Percentiles rank a stretch among this genome's conserved stretches.
phyloP scores from a whole-genome alignment of 345 rosid genomes.

The Barbarea vulgaris region DNA sequence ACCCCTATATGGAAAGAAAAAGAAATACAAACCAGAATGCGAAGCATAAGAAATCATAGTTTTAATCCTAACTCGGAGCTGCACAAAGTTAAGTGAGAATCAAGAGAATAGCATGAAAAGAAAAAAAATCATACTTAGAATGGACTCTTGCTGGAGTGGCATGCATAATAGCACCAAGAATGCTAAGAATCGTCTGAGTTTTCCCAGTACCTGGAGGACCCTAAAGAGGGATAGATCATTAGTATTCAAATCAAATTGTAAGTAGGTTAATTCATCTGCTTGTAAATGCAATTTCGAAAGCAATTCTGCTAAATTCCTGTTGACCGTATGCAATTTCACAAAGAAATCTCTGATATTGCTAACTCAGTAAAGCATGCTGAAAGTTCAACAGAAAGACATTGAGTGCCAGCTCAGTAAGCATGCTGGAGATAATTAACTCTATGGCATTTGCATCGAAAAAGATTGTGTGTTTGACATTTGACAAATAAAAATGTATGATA shows the following conservation, averaged over 20 bases:
- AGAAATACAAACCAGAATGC: slow-evolving; percentile 1
- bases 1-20: slow-evolving; percentile 46
- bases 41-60: not conserved
- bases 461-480: not conserved
- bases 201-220: slow-evolving; percentile 99
- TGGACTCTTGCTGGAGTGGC: slow-evolving; percentile 82
- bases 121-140: slow-evolving; percentile 53
- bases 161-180: slow-evolving; percentile 95
- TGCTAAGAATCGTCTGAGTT: slow-evolving; percentile 94
- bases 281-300: slow-evolving; percentile 13
- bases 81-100: not conserved
- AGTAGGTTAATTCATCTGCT: slow-evolving; percentile 11
- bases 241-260: not conserved
- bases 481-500: not conserved
- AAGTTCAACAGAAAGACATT: not conserved
- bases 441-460: not conserved
- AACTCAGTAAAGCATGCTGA: slow-evolving; percentile 10
- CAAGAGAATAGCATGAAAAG: not conserved
- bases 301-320: not conserved
- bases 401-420: slow-evolving; percentile 17
- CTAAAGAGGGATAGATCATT: slow-evolving; percentile 46
- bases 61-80: not conserved
- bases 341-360: not conserved
- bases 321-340: not conserved
- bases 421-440: not conserved